Evolutionary conservation across 371 early-diverging fungal species (phyloP).

Genomic region (Dichotomocladium elegans): DNA sequence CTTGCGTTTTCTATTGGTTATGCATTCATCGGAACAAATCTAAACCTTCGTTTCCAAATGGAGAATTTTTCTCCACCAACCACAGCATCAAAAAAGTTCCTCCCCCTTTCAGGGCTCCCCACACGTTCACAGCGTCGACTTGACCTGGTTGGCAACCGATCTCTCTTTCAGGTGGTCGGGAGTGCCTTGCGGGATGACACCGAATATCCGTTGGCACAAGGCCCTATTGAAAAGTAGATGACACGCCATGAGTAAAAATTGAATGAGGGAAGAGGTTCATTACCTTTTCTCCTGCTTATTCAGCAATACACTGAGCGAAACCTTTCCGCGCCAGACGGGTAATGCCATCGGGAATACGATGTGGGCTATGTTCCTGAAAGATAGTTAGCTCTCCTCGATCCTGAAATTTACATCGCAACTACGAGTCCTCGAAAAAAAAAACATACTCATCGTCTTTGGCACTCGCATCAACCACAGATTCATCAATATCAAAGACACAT

Average conservation of each 20-base stretch:
- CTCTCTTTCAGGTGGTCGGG: slow-evolving; percentile 37
- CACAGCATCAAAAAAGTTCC: background rate
- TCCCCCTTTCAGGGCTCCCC: background rate
- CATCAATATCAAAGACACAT: slow-evolving; percentile 60
- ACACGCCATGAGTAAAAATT: background rate
- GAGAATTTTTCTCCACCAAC: slow-evolving; percentile 16
- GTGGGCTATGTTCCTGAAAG: too few species aligned
- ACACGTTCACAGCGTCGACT: background rate
- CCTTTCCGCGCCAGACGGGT: slow-evolving; percentile 75
- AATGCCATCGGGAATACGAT: slow-evolving; percentile 47
- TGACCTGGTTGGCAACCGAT: slow-evolving; percentile 12
- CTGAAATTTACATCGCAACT: too few species aligned
- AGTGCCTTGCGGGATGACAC: slow-evolving; percentile 31
- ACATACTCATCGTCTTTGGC: slow-evolving; percentile 5
- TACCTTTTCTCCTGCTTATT: slow-evolving; percentile 68
- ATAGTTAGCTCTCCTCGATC: too few species aligned
- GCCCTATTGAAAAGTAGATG: slow-evolving; percentile 15
- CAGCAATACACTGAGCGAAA: slow-evolving; percentile 66
- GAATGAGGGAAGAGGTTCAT: slow-evolving; percentile 1
- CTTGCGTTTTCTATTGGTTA: slow-evolving; percentile 2
- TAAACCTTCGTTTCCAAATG: slow-evolving; percentile 16
- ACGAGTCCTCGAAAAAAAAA: too few species aligned
- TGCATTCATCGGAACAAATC: slow-evolving; percentile 10
- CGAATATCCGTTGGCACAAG: slow-evolving; percentile 45
- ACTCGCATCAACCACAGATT: slow-evolving; percentile 1